Percentiles rank a stretch among this genome's conserved stretches.
phyloP scores from a whole-genome alignment of 768 basidiomycete genomes.

The Tricholoma saponaceum region DNA sequence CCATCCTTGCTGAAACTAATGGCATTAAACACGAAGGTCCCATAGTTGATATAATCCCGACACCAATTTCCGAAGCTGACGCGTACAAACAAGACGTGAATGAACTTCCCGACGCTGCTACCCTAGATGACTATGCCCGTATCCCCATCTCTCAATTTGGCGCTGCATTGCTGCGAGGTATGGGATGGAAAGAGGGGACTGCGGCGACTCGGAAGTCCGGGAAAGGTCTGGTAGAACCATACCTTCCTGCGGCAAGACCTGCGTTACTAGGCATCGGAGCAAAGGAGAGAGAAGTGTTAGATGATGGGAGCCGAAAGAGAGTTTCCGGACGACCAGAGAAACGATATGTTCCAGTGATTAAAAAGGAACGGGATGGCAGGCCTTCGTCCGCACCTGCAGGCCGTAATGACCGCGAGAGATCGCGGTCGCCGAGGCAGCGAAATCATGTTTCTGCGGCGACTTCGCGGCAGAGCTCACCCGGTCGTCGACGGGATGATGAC shows the following conservation, averaged over 20 bases:
- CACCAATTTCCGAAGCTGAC: slow-evolving; percentile 70
- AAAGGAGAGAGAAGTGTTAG: slow-evolving; percentile 73
- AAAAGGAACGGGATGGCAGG: slow-evolving; percentile 49
- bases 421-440: slow-evolving; percentile 30
- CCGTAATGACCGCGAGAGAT: slow-evolving; percentile 26
- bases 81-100: slow-evolving; percentile 82
- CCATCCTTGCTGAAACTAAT: slow-evolving; percentile 59
- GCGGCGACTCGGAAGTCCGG: slow-evolving; percentile 63
- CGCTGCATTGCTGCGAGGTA: slow-evolving; percentile 86
- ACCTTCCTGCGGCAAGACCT: slow-evolving; percentile 78
- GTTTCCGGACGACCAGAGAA: slow-evolving; percentile 54
- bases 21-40: slow-evolving; percentile 37
- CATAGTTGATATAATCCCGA: slow-evolving; percentile 61
- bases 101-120: slow-evolving; percentile 71
- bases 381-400: slow-evolving; percentile 18
- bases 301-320: slow-evolving; percentile 62
- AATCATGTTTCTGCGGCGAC: slow-evolving; percentile 31
- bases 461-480: slow-evolving; percentile 51
- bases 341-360: slow-evolving; percentile 82
- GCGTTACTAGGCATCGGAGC: slow-evolving; percentile 92
- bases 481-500: slow-evolving; percentile 18
- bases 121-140: slow-evolving; percentile 82
- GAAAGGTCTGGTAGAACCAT: slow-evolving; percentile 68
- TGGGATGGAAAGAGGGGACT: slow-evolving; percentile 91
- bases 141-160: slow-evolving; percentile 94